A percentile compares a stretch with the other conserved stretches of the same genome.
These are phyloP conservation scores for Saksenaea oblongispora DNA, from an alignment of 371 early-diverging fungal species.

Conservation along the genomic window DNA sequence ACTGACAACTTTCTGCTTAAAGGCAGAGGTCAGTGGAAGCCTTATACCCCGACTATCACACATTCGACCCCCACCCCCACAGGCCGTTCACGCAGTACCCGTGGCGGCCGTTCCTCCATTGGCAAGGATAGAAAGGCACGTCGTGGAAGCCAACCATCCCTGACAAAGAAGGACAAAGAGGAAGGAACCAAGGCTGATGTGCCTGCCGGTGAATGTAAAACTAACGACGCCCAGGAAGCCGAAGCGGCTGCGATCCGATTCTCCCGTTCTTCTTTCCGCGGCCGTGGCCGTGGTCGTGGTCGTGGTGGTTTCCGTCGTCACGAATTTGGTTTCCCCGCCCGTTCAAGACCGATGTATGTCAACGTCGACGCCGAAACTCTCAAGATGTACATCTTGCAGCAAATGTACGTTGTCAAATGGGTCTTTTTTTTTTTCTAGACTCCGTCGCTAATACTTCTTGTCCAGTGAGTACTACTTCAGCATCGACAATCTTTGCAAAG, in stretches of 20 bases:
- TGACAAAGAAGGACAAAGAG: slow-evolving; percentile 7
- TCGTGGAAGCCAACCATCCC: slow-evolving; percentile 16
- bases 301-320: slow-evolving; percentile 33
- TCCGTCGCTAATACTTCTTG: not conserved
- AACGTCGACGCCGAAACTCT: slow-evolving; percentile 55
- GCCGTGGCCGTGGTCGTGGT: slow-evolving; percentile 35
- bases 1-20: slow-evolving; percentile 31
- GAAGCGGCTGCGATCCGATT: slow-evolving; percentile 13
- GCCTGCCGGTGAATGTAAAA: slow-evolving; percentile 10
- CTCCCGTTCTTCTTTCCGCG: slow-evolving; percentile 24
- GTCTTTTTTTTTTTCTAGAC: too few relatives aligned
- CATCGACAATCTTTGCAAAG: slow-evolving; percentile 92
- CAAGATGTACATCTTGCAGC: slow-evolving; percentile 60
- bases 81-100: slow-evolving; percentile 22
- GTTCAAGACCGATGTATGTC: slow-evolving; percentile 43
- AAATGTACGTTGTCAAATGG: slow-evolving; percentile 46
- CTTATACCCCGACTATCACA: slow-evolving; percentile 63
- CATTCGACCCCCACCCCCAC: slow-evolving; percentile 52
- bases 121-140: slow-evolving; percentile 19
- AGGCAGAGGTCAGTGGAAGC: slow-evolving; percentile 63
- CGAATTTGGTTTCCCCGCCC: slow-evolving; percentile 28
- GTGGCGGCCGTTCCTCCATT: slow-evolving; percentile 21
- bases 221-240: slow-evolving; percentile 9
- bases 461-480: slow-evolving; percentile 90
- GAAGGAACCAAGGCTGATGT: not conserved